Evolutionary conservation across 169 alveolate genomes (phyloP), one percentile per base, ranked within the genome.

Genomic region (Babesia divergens): DNA sequence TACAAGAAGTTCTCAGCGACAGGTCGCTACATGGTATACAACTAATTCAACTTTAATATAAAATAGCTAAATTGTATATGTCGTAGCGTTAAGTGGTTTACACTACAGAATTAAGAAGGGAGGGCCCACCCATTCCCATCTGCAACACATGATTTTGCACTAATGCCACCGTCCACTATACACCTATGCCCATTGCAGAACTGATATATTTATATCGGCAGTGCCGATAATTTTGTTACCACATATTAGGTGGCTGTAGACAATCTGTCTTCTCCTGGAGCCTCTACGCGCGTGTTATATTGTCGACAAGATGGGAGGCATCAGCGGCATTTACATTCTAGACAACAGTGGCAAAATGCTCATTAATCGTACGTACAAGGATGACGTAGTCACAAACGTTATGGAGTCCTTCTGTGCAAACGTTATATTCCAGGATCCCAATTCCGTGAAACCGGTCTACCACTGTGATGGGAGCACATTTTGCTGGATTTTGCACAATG

Each of bases 1-100:
- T 97, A 96, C 83, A 89, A 96, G 62, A 97, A 97, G 92, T 97
- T 97, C 93, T 94, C 98, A 32, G 99, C 99, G n/a, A 96, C 98
- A 26, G 96, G 98, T 22, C 96, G 96, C 86, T 97, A 97, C 92
- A 96, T 97, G 99, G 99, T 97, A 46, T 97, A 95, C 91, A 96
- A 97, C 89, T 96, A 59, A 79, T 6, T 14, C 29, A 1, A 29
- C n/a, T 11, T 14, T 38, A 14, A 9, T 11, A 38, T 11, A 14
- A 38, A 38, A 38, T 14, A 38, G 14, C 18, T 38, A 38, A 38
- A 38, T 11, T 14, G 14, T 9, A 38, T 9, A 38, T 38, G 14
- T 38, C 47, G 47, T 9, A 38, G 47, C 47, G n/a, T n/a, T n/a
- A n/a, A n/a, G n/a, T 42, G n/a, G 16, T 42, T 42, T 16, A n/a